Evolutionary conservation across 192 early-diverging fungal species (phyloP), one percentile per base, ranked within the genome.

Genomic region (Mortierella antarctica): DNA sequence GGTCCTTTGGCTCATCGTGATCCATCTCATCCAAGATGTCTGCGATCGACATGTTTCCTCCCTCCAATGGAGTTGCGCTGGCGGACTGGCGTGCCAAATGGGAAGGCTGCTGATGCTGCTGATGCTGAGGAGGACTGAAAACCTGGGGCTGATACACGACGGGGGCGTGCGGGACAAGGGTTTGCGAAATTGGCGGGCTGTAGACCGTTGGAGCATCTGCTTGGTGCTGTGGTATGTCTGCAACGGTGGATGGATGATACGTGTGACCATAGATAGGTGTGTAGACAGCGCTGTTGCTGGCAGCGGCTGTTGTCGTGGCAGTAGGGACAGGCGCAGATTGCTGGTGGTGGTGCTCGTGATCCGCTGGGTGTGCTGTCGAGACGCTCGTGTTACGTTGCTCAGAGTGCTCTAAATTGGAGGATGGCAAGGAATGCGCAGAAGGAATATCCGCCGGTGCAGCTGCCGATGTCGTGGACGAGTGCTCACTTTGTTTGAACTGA

Each of bases 331-430:
- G 18, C 17, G 40, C 15, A 52, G 18, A 58, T 14, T 42, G 21
- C 44, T 52, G 18, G 3, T 47, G 50, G 51, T 41, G 42, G 11
- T 56, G 59, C 60, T 57, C 60, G 45, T 15, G 6, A 40, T 8
- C 15, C 6, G 40, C 7, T 53, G 59, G 52, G 14, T 72, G 70
- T 44, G 42, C 23, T 20, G 58, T 18, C 17, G 39, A 41, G 3
- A 15, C 13, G 40, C 17, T 10, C 20, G 49, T 40, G 23, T 41
- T 54, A 6, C 21, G 44, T 9, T 62, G 72, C 63, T 74, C 64
- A 67, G 7, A 74, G 47, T 66, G 72, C 72, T 74, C 72, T 67
- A 62, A 74, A 74, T 74, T 66, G 47, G 48, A 15, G 7, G 71
- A 45, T 31, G 48, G n/a, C 15, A 58, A 11, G 23, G 49, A 18